Evolutionary conservation across 371 early-diverging fungal genomes (phyloP).

Genomic region (Rhizopus microsporus): DNA sequence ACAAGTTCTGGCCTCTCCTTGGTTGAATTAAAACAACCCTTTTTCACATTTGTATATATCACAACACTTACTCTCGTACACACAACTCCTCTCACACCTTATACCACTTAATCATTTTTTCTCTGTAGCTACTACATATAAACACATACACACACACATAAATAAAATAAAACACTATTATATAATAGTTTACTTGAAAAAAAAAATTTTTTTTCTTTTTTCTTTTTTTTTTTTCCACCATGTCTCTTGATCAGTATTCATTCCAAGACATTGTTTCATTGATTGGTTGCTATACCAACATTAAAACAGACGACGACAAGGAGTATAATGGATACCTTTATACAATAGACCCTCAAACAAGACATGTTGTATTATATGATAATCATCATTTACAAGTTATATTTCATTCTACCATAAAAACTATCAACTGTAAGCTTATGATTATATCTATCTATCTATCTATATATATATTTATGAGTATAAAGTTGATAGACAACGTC

Average conservation of each 20-base stretch:
- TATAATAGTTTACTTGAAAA: no score
- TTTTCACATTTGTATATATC: conserved; percentile 1
- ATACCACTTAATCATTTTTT: background rate
- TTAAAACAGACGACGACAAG: conserved; percentile 8
- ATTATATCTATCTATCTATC: conserved; percentile 2
- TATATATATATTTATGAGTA: no score
- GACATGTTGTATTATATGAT: conserved; percentile 27
- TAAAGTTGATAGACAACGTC: conserved; percentile 13
- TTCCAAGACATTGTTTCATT: conserved; percentile 3
- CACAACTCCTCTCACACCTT: background rate
- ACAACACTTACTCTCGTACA: background rate
- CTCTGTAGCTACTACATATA: background rate
- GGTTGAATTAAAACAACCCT: conserved; percentile 15
- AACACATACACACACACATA: no score
- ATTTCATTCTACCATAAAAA: conserved; percentile 19
- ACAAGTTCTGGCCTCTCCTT: conserved; percentile 22
- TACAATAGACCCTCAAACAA: conserved; percentile 34
- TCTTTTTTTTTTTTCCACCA: background rate
- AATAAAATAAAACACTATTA: no score
- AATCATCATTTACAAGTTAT: conserved; percentile 3
- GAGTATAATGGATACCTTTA: conserved; percentile 32
- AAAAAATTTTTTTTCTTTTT: background rate
- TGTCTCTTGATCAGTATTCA: background rate
- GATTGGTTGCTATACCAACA: conserved; percentile 7
- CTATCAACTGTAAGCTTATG: conserved; percentile 5